Conservation (phyloP, 1,284 basidiomycete species). For the Termitomyces sp. region DNA sequence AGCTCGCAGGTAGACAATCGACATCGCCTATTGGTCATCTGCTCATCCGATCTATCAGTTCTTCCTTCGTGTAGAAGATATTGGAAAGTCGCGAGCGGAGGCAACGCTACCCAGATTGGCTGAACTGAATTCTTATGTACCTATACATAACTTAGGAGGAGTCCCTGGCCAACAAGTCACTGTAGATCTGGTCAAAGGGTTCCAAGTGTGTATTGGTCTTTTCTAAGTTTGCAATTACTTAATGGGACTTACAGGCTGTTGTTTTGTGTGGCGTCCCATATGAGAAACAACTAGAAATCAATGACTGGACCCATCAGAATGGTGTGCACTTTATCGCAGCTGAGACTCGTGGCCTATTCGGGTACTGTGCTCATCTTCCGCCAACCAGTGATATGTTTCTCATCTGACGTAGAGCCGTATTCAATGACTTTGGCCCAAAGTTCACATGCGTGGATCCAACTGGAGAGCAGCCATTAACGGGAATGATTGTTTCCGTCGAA, state of each 20-base stretch:
- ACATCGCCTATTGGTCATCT: constrained; percentile 11
- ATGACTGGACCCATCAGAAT: constrained; percentile 88
- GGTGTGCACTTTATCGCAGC: constrained; percentile 91
- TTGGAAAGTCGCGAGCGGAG: constrained; percentile 84
- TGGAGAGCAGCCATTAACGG: constrained; percentile 89
- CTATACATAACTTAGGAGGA: constrained; percentile 78
- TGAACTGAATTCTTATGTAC: constrained; percentile 96
- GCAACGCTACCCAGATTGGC: constrained; percentile 88
- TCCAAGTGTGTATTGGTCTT: constrained; percentile 59
- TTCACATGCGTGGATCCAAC: constrained; percentile 96
- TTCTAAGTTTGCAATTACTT: not conserved
- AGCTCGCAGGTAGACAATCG: constrained; percentile 87
- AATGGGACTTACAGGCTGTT: constrained; percentile 55
- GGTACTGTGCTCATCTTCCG: constrained; percentile 46
- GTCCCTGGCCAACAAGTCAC: constrained; percentile 68
- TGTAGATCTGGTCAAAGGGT: constrained; percentile 78
- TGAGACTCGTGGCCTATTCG: constrained; percentile 93
- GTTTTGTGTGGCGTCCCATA: constrained; percentile 81
- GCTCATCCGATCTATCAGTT: constrained; percentile 51
- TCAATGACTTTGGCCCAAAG: constrained; percentile 95
- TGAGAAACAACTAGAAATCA: constrained; percentile 88
- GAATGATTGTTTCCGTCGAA: constrained; percentile 93
- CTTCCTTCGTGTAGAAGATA: constrained; percentile 86
- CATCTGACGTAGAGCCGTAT: constrained; percentile 62
- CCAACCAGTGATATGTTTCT: constrained; percentile 13